Evolutionary conservation across 2,329 filamentous ascomycete genomes (phyloP), one percentile per base, ranked within the genome.

Genomic region (Lecanicillium sp.): DNA sequence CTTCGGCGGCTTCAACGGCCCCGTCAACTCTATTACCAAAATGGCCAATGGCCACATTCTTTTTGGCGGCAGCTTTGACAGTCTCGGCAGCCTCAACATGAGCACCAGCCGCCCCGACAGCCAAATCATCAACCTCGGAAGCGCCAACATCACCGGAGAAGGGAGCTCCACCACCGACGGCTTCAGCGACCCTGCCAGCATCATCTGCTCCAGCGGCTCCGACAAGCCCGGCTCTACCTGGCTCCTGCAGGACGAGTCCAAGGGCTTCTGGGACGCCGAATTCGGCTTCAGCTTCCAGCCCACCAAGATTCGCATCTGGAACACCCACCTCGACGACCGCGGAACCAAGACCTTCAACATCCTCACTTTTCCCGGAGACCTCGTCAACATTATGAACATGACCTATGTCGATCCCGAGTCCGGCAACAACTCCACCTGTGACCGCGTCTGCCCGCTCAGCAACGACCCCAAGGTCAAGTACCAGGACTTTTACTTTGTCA

Each of bases 1-100:
- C 2, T 98, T 98, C 70, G 82, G 83, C 33, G 94, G 94, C 19
- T 95, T 98, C 69, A 97, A 97, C 67, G 90, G 90, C 21, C 88
- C 88, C 2, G 90, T 98, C 44, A 80, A 81, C 53, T 86, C 90
- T 30, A 97, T 98, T 56, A 77, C 82, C 43, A 90, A 88, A 67
- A 80, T 84, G 17, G 74, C 83, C 2, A 86, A 88, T 57, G 87
- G 87, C 8, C 86, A 94, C 61, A 87, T 98, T 54, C 79, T 97
- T 48, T 98, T 96, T 62, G 94, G 89, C 39, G 93, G 93, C 42
- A 80, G 79, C 48, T 98, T 98, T 62, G 90, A 87, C 50, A 89
- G 89, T 7, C 69, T 97, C 8, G 89, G 89, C 52, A 96, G 96
- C 63, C 44, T 52, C 11, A 78, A 83, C 2, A 87, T 80, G 52